phyloP scores from a whole-genome alignment of 768 basidiomycete species.

The Russula foetens region DNA sequence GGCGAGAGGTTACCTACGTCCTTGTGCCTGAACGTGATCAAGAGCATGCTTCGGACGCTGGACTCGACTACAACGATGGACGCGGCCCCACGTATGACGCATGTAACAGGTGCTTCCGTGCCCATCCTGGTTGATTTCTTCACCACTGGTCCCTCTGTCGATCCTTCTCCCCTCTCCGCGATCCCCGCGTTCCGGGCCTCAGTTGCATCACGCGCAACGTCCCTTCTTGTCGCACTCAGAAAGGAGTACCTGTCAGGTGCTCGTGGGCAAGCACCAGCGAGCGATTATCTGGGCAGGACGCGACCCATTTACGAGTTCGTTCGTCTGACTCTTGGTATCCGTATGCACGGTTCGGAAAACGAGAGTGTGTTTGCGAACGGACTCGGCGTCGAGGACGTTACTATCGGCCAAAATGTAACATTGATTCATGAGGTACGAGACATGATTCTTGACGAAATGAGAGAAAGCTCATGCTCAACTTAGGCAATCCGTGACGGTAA shows the following conservation, averaged over 20 bases:
- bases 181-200: constrained; percentile 49
- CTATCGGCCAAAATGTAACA: constrained; percentile 62
- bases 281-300: constrained; percentile 56
- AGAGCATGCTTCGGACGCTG: constrained; percentile 42
- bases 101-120: constrained; percentile 55
- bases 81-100: constrained; percentile 56
- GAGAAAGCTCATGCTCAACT: neutral
- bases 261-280: constrained; percentile 60
- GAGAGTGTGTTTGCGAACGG: constrained; percentile 51
- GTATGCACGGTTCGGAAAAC: constrained; percentile 77
- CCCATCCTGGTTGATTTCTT: constrained; percentile 59
- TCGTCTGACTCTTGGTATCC: constrained; percentile 58
- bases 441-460: neutral
- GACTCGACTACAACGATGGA: constrained; percentile 70
- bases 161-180: constrained; percentile 21
- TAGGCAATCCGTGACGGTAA: constrained; percentile 63
- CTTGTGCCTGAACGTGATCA: constrained; percentile 33
- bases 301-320: constrained; percentile 72
- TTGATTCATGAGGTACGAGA: constrained; percentile 60
- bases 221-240: constrained; percentile 42
- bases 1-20: constrained; percentile 29
- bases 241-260: constrained; percentile 49
- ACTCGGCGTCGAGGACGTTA: constrained; percentile 56
- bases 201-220: constrained; percentile 41
- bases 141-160: constrained; percentile 17